A percentile compares a stretch with the other conserved stretches of the same genome.
Conservation (phyloP, 1,284 basidiomycete species). For the Rhizopogon hawkerae region DNA sequence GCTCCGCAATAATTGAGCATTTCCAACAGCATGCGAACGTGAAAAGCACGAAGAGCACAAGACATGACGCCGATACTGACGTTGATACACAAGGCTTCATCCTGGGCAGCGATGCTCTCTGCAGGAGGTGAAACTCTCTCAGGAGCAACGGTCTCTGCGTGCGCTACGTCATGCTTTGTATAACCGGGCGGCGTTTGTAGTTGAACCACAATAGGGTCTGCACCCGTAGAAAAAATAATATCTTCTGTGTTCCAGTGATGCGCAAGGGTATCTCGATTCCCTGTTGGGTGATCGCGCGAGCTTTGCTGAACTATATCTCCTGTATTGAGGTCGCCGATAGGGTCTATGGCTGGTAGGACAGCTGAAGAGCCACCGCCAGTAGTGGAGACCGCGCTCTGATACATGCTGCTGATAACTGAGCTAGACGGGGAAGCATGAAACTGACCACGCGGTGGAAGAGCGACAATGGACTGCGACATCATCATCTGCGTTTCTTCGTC, state of each 20-base stretch:
- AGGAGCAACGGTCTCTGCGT: background rate
- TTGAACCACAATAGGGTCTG: constrained; percentile 47
- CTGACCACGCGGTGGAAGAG: constrained; percentile 36
- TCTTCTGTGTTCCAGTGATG: constrained; percentile 27
- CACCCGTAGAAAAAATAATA: constrained; percentile 47
- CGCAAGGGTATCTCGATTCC: constrained; percentile 4
- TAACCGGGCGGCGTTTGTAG: constrained; percentile 37
- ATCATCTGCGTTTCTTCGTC: constrained; percentile 58
- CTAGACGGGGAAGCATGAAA: constrained; percentile 40
- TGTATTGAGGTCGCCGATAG: background rate
- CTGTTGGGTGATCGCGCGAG: constrained; percentile 1
- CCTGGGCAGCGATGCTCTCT: constrained; percentile 1
- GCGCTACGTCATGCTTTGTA: constrained; percentile 5
- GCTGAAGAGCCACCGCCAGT: constrained; percentile 12
- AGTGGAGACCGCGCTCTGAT: constrained; percentile 64
- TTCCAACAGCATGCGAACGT: constrained; percentile 41
- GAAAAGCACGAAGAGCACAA: constrained; percentile 43
- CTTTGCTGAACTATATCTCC: constrained; percentile 9
- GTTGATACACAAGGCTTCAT: constrained; percentile 27
- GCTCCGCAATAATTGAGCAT: constrained; percentile 32
- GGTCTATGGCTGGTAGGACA: background rate
- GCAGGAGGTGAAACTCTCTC: constrained; percentile 2
- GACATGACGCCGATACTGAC: constrained; percentile 44
- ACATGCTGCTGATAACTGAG: constrained; percentile 51
- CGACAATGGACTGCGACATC: constrained; percentile 71